phyloP scores from a whole-genome alignment of 176 grass and related monocot species.

The Phragmites australis region DNA sequence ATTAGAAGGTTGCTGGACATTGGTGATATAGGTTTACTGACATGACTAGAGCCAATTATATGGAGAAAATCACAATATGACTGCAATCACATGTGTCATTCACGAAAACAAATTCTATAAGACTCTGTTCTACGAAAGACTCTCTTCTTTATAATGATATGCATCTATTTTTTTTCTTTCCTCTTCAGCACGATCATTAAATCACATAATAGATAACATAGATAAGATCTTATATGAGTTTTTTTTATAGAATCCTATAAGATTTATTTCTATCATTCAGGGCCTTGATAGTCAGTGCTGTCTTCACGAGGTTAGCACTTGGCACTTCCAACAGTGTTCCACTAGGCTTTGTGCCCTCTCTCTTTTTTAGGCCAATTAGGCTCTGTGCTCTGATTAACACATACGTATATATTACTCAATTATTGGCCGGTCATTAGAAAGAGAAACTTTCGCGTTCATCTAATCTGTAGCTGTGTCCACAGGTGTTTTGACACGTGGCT shows the following conservation, averaged over 20 bases:
- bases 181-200: too few species aligned
- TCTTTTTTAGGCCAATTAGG: background rate
- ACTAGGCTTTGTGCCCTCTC: background rate
- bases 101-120: too few species aligned
- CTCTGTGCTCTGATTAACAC: background rate
- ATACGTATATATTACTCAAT: slow-evolving; percentile 13
- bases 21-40: background rate
- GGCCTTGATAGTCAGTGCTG: too few species aligned
- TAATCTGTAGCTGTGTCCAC: slow-evolving; percentile 10
- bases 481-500: background rate
- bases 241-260: too few species aligned
- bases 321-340: background rate
- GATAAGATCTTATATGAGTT: too few species aligned
- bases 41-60: background rate
- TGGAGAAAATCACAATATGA: background rate
- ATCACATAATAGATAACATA: too few species aligned
- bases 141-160: too few species aligned
- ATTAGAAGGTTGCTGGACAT: background rate
- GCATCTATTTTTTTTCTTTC: too few species aligned
- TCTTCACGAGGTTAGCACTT: too few species aligned
- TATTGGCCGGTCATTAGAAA: background rate
- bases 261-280: too few species aligned
- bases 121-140: too few species aligned
- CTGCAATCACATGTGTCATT: too few species aligned
- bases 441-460: background rate